These are phyloP conservation scores for Lactarius tabidus DNA, from an alignment of 768 basidiomycete species.

Conservation along the genomic window DNA sequence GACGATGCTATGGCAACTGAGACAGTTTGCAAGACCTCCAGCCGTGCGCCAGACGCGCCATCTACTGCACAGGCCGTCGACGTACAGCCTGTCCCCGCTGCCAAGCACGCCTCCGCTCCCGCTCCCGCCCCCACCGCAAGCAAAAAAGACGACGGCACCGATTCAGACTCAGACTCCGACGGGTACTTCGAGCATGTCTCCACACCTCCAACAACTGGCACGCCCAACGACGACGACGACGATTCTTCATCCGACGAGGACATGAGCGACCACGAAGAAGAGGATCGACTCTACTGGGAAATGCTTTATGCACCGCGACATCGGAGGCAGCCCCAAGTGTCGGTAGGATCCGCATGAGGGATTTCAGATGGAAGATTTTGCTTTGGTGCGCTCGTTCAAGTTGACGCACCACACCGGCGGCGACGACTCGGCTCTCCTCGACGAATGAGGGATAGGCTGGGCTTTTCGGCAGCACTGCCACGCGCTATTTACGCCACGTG, in stretches of 20 bases:
- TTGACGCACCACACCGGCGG: too few relatives aligned
- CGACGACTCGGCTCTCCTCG: neutral
- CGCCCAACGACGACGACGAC: neutral
- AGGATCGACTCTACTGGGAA: conserved; percentile 1
- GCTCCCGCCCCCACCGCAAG: neutral
- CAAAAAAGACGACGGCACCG: neutral
- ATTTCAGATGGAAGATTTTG: neutral
- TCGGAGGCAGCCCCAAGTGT: neutral
- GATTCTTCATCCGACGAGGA: neutral
- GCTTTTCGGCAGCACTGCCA: neutral
- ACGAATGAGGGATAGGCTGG: neutral
- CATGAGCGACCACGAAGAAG: conserved; percentile 7
- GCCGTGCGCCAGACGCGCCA: neutral
- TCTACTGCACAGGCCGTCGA: neutral
- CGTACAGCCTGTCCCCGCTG: neutral
- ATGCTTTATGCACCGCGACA: conserved; percentile 1
- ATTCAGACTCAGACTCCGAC: neutral
- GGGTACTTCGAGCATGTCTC: neutral
- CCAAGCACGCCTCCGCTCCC: neutral
- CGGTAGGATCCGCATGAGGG: neutral
- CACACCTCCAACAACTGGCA: neutral
- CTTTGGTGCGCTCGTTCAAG: neutral
- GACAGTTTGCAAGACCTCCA: neutral
- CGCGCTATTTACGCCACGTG: too few relatives aligned
- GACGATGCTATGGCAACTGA: neutral